A percentile compares a stretch with the other conserved stretches of the same genome.
These are phyloP conservation scores for Cladosporium oxysporum DNA, from an alignment of 2,329 filamentous ascomycete genomes.

Conservation along the genomic window DNA sequence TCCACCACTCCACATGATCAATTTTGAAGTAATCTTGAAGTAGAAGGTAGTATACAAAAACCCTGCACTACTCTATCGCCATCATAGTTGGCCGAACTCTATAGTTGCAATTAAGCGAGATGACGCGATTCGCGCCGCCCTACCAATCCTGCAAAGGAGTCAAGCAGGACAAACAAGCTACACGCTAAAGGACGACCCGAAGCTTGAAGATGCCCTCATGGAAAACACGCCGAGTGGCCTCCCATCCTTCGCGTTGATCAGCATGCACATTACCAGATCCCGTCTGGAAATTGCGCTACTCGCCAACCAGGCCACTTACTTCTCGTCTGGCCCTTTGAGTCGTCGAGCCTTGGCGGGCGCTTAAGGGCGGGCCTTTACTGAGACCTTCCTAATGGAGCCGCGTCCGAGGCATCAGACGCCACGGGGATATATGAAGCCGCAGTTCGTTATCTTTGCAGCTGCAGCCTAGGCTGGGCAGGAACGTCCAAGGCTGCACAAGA, in stretches of 20 bases:
- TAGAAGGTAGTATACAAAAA: not conserved
- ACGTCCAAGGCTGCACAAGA: not conserved
- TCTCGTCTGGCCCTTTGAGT: not conserved
- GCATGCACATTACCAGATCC: not conserved
- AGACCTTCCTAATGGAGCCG: conserved; percentile 2
- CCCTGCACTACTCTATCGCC: not conserved
- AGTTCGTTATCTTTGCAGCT: not conserved
- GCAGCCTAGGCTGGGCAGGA: not conserved
- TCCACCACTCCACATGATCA: not conserved
- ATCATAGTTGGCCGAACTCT: not conserved
- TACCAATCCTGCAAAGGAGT: not conserved
- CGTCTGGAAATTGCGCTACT: not conserved
- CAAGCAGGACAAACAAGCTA: conserved; percentile 1
- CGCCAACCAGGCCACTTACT: not conserved
- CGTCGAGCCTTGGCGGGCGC: conserved; percentile 1
- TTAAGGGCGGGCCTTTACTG: not conserved
- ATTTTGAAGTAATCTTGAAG: conserved; percentile 6
- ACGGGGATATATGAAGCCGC: not conserved
- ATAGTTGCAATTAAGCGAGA: not conserved
- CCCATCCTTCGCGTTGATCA: not conserved
- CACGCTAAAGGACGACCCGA: not conserved
- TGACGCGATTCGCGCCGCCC: not conserved
- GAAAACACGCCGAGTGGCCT: not conserved
- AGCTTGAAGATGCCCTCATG: not conserved
- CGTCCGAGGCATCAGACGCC: not conserved